These are phyloP conservation scores for Globisporangium sylvaticum DNA, from an alignment of 352 stramenopile genomes.

Conservation along the genomic window DNA sequence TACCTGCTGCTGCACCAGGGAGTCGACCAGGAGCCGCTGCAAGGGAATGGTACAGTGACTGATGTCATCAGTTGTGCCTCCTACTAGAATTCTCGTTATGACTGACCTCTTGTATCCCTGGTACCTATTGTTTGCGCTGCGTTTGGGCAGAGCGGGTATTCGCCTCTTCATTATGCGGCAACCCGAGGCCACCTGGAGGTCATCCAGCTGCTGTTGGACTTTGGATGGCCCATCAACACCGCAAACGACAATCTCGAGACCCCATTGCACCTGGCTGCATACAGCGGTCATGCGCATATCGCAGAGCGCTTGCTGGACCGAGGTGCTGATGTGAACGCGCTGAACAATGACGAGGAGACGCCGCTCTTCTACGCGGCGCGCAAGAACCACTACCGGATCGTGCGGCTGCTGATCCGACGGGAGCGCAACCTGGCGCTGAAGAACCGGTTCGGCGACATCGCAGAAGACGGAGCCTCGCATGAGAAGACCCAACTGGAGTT, in stretches of 20 bases:
- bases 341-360: conserved; percentile 54
- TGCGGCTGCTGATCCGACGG: conserved; percentile 56
- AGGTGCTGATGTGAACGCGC: conserved; percentile 47
- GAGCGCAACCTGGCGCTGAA: conserved; percentile 46
- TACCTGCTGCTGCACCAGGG: conserved; percentile 72
- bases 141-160: conserved; percentile 44
- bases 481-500: conserved; percentile 57
- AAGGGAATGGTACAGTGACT: conserved; percentile 44
- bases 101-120: background rate
- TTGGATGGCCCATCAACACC: conserved; percentile 50
- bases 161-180: conserved; percentile 66
- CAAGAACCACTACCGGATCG: conserved; percentile 58
- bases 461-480: conserved; percentile 58
- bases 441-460: conserved; percentile 68
- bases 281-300: conserved; percentile 45
- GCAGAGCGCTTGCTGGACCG: conserved; percentile 63
- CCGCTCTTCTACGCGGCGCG: conserved; percentile 71
- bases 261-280: conserved; percentile 65
- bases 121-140: conserved; percentile 2
- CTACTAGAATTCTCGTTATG: background rate
- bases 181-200: conserved; percentile 63
- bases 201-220: conserved; percentile 56
- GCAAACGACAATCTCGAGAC: conserved; percentile 55
- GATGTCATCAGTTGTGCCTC: background rate
- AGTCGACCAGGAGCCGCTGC: conserved; percentile 47